Conservation (phyloP, 2,329 filamentous ascomycete species). For the Rachicladosporium sp. region DNA sequence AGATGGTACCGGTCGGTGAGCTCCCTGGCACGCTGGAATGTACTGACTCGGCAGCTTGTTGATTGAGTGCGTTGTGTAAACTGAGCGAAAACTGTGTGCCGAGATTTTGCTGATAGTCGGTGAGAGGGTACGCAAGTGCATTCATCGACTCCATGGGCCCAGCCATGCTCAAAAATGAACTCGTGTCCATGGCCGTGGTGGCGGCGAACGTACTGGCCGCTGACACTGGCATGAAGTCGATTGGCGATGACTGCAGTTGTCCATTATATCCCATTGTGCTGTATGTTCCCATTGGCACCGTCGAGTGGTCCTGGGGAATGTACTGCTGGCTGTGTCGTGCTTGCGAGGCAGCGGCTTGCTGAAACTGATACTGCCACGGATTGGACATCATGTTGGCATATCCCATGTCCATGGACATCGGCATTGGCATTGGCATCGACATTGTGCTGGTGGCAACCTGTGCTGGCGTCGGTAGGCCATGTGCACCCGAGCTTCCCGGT, state of each 20-base stretch:
- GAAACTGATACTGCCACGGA: conserved; percentile 34
- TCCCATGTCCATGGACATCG: conserved; percentile 17
- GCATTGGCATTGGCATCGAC: too few relatives aligned
- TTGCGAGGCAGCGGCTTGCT: conserved; percentile 10
- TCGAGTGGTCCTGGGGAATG: neutral
- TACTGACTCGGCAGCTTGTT: conserved; percentile 28
- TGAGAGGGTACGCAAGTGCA: conserved; percentile 29
- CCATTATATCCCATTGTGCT: conserved; percentile 26
- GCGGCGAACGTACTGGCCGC: conserved; percentile 24
- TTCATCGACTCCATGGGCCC: conserved; percentile 34
- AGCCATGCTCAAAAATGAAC: conserved; percentile 28
- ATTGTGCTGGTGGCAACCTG: conserved; percentile 12
- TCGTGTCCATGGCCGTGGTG: conserved; percentile 29
- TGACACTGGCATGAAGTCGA: conserved; percentile 35
- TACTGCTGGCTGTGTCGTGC: neutral
- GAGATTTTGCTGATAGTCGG: conserved; percentile 64
- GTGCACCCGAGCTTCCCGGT: conserved; percentile 20
- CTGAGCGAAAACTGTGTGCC: conserved; percentile 35
- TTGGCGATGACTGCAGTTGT: conserved; percentile 33
- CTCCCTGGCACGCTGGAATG: conserved; percentile 36
- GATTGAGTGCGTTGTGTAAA: conserved; percentile 33
- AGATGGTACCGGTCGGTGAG: conserved; percentile 66
- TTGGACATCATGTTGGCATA: conserved; percentile 22
- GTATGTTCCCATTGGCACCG: conserved; percentile 21
- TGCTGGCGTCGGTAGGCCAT: conserved; percentile 16